phyloP scores from a whole-genome alignment of 2,329 filamentous ascomycete species.

The Fusarium sp. region DNA sequence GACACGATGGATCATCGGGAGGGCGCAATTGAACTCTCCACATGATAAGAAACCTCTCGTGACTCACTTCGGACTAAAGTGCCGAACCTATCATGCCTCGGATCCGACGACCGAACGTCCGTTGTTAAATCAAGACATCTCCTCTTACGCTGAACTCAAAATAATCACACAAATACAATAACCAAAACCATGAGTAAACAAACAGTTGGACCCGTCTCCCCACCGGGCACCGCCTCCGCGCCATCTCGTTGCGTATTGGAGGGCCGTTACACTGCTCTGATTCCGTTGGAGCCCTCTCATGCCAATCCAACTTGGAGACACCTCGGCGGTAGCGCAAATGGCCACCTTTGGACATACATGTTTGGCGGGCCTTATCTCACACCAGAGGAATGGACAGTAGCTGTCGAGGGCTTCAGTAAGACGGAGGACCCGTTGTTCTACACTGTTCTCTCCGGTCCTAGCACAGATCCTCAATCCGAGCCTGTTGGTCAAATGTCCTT shows the following conservation, averaged over 20 bases:
- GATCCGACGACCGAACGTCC: not conserved
- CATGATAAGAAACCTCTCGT: not conserved
- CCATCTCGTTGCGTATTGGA: slow-evolving; percentile 43
- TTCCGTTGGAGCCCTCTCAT: slow-evolving; percentile 48
- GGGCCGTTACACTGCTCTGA: slow-evolving; percentile 51
- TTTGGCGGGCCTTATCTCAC: slow-evolving; percentile 43
- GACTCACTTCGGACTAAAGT: slow-evolving; percentile 20
- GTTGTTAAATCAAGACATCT: not conserved
- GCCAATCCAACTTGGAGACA: slow-evolving; percentile 49
- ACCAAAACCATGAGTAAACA: slow-evolving; percentile 17
- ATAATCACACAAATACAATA: not conserved
- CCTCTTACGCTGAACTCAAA: not conserved
- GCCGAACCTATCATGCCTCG: slow-evolving; percentile 13
- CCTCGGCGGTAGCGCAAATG: slow-evolving; percentile 51
- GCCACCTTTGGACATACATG: slow-evolving; percentile 53
- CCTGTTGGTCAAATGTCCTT: slow-evolving; percentile 59
- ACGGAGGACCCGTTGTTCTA: slow-evolving; percentile 58
- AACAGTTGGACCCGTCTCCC: slow-evolving; percentile 39
- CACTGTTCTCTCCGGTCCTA: slow-evolving; percentile 56
- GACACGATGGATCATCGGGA: not conserved
- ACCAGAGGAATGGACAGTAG: slow-evolving; percentile 33
- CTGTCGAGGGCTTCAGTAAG: slow-evolving; percentile 39
- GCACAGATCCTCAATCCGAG: slow-evolving; percentile 45
- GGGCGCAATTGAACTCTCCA: not conserved
- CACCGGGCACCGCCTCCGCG: slow-evolving; percentile 21